Conservation (phyloP, 768 basidiomycete species). For the Phylloporus sp. region DNA sequence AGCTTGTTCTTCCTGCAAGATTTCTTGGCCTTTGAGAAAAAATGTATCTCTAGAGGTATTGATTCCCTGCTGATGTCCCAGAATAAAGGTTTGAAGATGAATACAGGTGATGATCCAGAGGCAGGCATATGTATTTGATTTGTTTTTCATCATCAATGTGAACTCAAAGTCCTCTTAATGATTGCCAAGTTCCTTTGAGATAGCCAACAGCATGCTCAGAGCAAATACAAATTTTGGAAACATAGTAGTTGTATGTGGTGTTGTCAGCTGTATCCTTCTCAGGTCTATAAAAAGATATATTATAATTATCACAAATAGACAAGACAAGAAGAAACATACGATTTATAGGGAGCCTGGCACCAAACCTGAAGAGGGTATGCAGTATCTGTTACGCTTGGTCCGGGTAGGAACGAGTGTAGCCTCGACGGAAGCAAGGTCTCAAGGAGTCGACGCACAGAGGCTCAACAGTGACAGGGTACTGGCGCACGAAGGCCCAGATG, state of each 20-base stretch:
- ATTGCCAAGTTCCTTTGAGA: constrained; percentile 34
- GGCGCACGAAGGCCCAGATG: no score
- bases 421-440: no score
- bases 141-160: constrained; percentile 6
- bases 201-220: constrained; percentile 41
- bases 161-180: constrained; percentile 7
- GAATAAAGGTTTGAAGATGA: constrained; percentile 22
- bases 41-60: background rate
- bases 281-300: background rate
- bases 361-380: constrained; percentile 35
- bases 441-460: no score
- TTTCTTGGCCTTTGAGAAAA: constrained; percentile 3
- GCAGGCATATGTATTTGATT: constrained; percentile 7
- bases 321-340: no score
- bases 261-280: constrained; percentile 3
- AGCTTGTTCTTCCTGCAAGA: background rate
- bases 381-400: no score
- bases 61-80: constrained; percentile 12
- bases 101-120: constrained; percentile 16
- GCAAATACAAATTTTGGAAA: constrained; percentile 28
- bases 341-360: constrained; percentile 32
- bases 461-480: no score
- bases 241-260: constrained; percentile 30
- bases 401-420: no score
- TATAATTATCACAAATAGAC: no score